Conservation (phyloP, 352 stramenopile genomes). For the Elongisporangium prolatum region DNA sequence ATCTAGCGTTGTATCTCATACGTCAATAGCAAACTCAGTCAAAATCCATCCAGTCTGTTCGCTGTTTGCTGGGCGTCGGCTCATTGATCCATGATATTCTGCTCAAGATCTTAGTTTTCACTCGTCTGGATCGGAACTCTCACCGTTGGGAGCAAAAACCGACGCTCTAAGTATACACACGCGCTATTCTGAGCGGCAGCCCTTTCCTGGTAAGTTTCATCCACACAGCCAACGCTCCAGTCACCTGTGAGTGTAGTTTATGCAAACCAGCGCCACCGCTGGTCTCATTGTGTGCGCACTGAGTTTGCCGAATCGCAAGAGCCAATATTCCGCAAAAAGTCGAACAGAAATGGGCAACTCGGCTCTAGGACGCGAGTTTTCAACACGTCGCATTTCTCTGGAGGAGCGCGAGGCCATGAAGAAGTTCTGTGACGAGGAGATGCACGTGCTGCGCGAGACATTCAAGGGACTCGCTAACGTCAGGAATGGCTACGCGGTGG, state of each 20-base stretch:
- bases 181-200: not conserved
- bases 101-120: too few species aligned
- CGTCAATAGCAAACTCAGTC: too few species aligned
- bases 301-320: not conserved
- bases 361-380: slow-evolving; percentile 48
- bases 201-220: not conserved
- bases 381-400: slow-evolving; percentile 31
- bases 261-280: not conserved
- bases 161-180: not conserved
- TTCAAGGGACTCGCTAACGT: slow-evolving; percentile 70
- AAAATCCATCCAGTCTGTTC: too few species aligned
- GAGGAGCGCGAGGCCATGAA: slow-evolving; percentile 71
- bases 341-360: slow-evolving; percentile 53
- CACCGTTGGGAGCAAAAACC: not conserved
- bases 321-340: not conserved
- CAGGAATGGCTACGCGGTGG: slow-evolving; percentile 65
- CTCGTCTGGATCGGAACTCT: too few species aligned
- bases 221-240: not conserved
- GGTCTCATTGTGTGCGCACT: not conserved
- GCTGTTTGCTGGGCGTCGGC: too few species aligned
- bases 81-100: too few species aligned
- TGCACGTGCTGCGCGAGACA: slow-evolving; percentile 70
- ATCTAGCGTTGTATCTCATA: too few species aligned
- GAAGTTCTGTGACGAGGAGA: slow-evolving; percentile 74
- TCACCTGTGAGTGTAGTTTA: not conserved